Evolutionary conservation across 2,329 filamentous ascomycete genomes (phyloP).

Genomic region (Neurospora crassa): DNA sequence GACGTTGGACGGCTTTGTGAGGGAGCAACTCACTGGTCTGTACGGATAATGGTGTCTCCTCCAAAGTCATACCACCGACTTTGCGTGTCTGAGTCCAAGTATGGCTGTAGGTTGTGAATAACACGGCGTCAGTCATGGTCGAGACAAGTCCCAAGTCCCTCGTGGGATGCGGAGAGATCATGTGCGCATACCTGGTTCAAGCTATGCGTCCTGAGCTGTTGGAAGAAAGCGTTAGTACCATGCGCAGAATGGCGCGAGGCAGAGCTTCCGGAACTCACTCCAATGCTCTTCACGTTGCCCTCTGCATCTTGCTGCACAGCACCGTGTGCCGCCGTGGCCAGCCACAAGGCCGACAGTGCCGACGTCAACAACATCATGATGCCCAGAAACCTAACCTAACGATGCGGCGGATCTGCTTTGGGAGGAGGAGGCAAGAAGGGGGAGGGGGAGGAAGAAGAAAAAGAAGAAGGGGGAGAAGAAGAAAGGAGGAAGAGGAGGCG

Average conservation of each 20-base stretch:
- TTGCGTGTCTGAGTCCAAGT: constrained; percentile 95
- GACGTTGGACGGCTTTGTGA: not conserved
- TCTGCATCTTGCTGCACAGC: constrained; percentile 39
- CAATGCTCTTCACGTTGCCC: constrained; percentile 39
- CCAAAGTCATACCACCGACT: constrained; percentile 99
- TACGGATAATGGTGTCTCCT: constrained; percentile 78
- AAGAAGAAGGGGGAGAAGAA: no score
- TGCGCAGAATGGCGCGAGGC: not conserved
- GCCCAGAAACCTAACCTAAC: constrained; percentile 1
- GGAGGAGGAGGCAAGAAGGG: not conserved
- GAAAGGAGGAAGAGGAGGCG: not conserved
- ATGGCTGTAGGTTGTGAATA: constrained; percentile 51
- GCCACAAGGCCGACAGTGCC: constrained; percentile 36
- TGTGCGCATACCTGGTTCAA: constrained; percentile 56
- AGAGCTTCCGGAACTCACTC: constrained; percentile 26
- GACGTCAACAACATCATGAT: constrained; percentile 36
- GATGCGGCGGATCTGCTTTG: not conserved
- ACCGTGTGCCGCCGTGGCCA: constrained; percentile 41
- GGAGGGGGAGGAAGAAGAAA: not conserved
- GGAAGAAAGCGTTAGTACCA: constrained; percentile 9
- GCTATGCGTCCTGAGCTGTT: constrained; percentile 77
- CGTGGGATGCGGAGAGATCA: not conserved
- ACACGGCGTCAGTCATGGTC: constrained; percentile 5
- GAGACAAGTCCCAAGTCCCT: not conserved
- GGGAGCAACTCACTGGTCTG: constrained; percentile 48